Evolutionary conservation across 2,329 filamentous ascomycete genomes (phyloP).

Genomic region (Fusarium musae): DNA sequence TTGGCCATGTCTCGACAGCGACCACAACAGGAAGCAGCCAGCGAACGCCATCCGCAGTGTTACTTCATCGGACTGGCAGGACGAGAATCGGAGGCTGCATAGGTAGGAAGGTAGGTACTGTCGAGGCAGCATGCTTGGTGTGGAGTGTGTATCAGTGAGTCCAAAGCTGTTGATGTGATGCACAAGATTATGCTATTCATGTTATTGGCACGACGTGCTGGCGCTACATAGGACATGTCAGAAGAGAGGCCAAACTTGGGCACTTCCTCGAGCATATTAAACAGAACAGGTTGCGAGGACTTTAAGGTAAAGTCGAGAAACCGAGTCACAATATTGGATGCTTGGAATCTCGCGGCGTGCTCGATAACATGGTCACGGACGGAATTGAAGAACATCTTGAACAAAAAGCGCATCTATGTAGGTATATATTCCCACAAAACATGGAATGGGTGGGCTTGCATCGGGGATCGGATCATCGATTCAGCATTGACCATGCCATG

Average conservation of each 20-base stretch:
- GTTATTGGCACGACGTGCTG: not conserved
- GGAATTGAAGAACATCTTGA: not conserved
- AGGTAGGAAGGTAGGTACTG: not conserved
- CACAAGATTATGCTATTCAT: conserved; percentile 1
- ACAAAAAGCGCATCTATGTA: not conserved
- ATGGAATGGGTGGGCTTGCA: not conserved
- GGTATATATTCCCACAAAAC: not conserved
- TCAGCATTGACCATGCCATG: conserved; percentile 26
- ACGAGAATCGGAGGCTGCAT: conserved; percentile 3
- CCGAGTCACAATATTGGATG: not conserved
- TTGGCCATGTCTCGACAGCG: conserved; percentile 24
- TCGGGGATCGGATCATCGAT: conserved; percentile 11
- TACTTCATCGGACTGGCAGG: conserved; percentile 7
- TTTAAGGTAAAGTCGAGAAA: not conserved
- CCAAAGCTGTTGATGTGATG: not conserved
- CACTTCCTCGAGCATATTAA: not conserved
- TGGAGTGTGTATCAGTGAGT: not conserved
- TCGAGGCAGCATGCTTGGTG: not conserved
- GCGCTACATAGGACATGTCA: not conserved
- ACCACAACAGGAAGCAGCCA: conserved; percentile 18
- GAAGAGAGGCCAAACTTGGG: not conserved
- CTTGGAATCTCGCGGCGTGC: not conserved
- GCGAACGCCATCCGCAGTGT: conserved; percentile 21
- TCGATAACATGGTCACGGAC: too few species aligned
- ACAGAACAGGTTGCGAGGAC: not conserved